A percentile compares a stretch with the other conserved stretches of the same genome.
Conservation (phyloP, 345 rosid species). For the Linum lewisii region DNA sequence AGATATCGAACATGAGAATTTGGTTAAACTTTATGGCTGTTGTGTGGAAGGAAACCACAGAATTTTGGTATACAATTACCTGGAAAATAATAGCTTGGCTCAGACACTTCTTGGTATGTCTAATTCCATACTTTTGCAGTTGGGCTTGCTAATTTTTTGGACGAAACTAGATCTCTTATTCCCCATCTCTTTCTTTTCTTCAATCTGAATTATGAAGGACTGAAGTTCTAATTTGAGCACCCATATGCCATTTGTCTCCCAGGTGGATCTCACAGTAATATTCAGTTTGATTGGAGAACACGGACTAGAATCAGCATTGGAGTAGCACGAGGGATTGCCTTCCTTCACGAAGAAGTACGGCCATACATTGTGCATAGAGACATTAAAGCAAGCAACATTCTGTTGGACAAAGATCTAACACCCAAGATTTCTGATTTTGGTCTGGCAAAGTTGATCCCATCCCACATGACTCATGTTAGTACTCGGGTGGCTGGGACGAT, state of each 20-base stretch:
- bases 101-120: slow-evolving; percentile 74
- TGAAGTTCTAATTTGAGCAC: slow-evolving; percentile 10
- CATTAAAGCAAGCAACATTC: slow-evolving; percentile 94
- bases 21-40: slow-evolving; percentile 87
- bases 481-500: slow-evolving; percentile 98
- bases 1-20: slow-evolving; percentile 65
- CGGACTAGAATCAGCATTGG: slow-evolving; percentile 66
- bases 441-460: slow-evolving; percentile 84
- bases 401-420: slow-evolving; percentile 61
- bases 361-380: slow-evolving; percentile 87
- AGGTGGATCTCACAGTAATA: slow-evolving; percentile 45
- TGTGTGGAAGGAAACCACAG: slow-evolving; percentile 71
- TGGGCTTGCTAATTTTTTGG: too few relatives aligned
- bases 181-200: too few relatives aligned
- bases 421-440: slow-evolving; percentile 97
- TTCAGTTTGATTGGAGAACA: slow-evolving; percentile 71
- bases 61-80: slow-evolving; percentile 81
- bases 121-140: slow-evolving; percentile 1
- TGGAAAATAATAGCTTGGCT: slow-evolving; percentile 84
- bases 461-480: slow-evolving; percentile 80
- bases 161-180: too few relatives aligned
- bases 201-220: too few relatives aligned
- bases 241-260: slow-evolving; percentile 14
- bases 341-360: slow-evolving; percentile 73
- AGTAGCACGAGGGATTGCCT: slow-evolving; percentile 75